Evolutionary conservation across 2,329 filamentous ascomycete species (phyloP), one percentile per base, ranked within the genome.

Genomic region (Fusarium pseudoanthophilum): DNA sequence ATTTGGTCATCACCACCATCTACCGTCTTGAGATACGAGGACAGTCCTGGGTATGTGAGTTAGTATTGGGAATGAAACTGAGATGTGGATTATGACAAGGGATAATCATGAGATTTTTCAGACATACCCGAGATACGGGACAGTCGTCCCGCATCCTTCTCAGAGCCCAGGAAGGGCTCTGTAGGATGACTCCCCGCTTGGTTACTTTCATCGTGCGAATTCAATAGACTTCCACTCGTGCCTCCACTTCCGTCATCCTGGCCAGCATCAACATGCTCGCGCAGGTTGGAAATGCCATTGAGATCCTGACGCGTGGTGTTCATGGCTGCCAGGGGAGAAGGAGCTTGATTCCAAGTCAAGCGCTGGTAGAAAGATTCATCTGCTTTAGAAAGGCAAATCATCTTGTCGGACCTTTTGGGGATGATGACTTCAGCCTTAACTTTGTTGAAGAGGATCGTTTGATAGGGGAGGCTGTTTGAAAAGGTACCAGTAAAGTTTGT

Each of bases 301-400:
- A 89, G 81, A 76, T 89, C 87, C 81, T 88, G 84, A 73, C 87
- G 82, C 45, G 87, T 88, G 32, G 87, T 89, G 55, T 86, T 78
- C 55, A 85, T 82, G 26, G 85, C 77, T 30, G 86, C 83, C 60
- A 89, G 79, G 30, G 82, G 83, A 3, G 85, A 83, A 37, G 87
- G 87, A 78, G 83, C 87, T 80, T 89, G 87, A 78, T 89, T 89
- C 83, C 84, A 89, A 34, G 83, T 81, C 56, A 85, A 84, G 70
- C 87, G 86, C 53, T 83, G 78, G 57, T 85, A 80, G 56, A 79
- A 82, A 66, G 84, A 82, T 64, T 88, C 86, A 73, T 89, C 87
- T 55, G 85, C 87, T 69, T 87, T 84, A 36, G 87, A 87, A 18
- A 87, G 86, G 67, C 87, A 87, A 73, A 88, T 89, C 87, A 89